These are phyloP conservation scores for Sicyos baderoa DNA, from an alignment of 306 rosid genomes.

Conservation along the genomic window DNA sequence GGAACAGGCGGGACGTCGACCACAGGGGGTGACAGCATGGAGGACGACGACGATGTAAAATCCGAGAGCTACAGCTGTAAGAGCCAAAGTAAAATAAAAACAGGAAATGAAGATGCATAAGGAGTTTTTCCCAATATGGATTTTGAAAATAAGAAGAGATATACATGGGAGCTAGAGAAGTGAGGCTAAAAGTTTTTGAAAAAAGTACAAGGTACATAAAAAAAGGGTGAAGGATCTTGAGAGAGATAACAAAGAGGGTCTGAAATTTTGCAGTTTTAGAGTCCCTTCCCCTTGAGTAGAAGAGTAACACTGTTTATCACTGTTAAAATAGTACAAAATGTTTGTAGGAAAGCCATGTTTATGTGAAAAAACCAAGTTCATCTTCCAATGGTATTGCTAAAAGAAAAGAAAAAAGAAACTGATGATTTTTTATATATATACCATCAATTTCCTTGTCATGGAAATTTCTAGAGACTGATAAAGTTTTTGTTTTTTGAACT, in stretches of 20 bases:
- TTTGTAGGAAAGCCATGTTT: slow-evolving; percentile 28
- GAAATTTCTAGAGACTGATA: background rate
- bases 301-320: slow-evolving; percentile 26
- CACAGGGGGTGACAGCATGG: slow-evolving; percentile 51
- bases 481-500: background rate
- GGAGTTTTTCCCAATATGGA: background rate
- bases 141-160: no score
- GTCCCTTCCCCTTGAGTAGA: slow-evolving; percentile 25
- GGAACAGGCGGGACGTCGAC: slow-evolving; percentile 45
- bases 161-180: background rate
- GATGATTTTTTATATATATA: background rate
- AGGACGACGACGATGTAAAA: slow-evolving; percentile 71
- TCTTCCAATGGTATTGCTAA: background rate
- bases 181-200: no score
- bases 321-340: slow-evolving; percentile 27
- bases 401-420: background rate
- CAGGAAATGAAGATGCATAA: slow-evolving; percentile 68
- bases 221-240: slow-evolving; percentile 32
- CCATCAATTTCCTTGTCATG: background rate
- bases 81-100: slow-evolving; percentile 35
- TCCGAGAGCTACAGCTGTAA: slow-evolving; percentile 80
- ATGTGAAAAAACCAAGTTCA: slow-evolving; percentile 23
- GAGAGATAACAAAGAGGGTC: slow-evolving; percentile 34
- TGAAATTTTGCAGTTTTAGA: slow-evolving; percentile 61
- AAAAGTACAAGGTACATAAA: slow-evolving; percentile 17